phyloP scores from a whole-genome alignment of 306 rosid genomes.

The Malus asiatica region DNA sequence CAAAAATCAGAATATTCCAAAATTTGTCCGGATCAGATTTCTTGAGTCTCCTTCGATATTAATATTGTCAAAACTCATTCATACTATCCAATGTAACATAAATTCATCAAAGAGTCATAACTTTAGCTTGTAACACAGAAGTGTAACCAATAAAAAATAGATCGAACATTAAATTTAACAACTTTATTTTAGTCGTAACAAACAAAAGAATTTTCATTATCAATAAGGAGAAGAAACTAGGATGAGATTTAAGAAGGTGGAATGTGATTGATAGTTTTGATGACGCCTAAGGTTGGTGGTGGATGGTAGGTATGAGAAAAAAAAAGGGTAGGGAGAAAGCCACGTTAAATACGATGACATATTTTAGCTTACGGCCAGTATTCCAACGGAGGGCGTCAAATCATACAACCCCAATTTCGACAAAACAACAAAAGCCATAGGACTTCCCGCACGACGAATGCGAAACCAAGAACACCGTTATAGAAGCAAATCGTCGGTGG shows the following conservation, averaged over 20 bases:
- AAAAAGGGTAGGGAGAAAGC: constrained; percentile 17
- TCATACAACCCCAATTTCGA: neutral
- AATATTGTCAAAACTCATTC: no score
- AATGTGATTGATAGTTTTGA: neutral
- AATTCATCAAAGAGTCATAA: no score
- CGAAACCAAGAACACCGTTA: neutral
- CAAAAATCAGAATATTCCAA: no score
- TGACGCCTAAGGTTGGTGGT: neutral
- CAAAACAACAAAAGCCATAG: neutral
- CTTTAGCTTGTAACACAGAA: no score
- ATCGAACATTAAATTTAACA: neutral
- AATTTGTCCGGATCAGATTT: no score
- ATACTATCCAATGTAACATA: no score
- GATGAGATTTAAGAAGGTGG: neutral
- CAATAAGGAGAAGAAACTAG: neutral
- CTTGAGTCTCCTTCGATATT: no score
- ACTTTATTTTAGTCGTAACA: neutral
- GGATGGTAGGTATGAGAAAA: neutral
- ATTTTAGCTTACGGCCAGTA: neutral
- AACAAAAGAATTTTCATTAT: neutral
- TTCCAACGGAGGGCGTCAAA: neutral
- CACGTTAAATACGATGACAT: constrained; percentile 21
- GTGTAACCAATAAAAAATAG: no score
- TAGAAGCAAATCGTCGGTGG: neutral
- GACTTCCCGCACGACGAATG: neutral